Percentiles rank a stretch among this genome's conserved stretches.
These are phyloP conservation scores for Solanum peruvianum DNA, from an alignment of 257 asterid genomes.

Conservation along the genomic window DNA sequence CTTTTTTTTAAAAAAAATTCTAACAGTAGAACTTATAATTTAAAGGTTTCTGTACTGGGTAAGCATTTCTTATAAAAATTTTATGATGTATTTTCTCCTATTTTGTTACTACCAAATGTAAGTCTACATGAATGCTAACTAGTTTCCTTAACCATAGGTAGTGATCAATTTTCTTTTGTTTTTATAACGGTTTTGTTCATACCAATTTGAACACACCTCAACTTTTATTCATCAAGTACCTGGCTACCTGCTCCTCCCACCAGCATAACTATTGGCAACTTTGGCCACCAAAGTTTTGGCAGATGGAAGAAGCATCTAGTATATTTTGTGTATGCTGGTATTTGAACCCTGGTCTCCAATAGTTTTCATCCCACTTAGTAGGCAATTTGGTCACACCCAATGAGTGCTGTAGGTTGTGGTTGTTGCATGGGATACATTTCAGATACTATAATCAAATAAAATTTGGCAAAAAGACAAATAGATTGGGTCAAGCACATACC, in stretches of 20 bases:
- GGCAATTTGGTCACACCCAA: not conserved
- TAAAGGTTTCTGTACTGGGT: not conserved
- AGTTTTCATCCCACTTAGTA: not conserved
- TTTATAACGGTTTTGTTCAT: not conserved
- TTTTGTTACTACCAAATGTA: not conserved
- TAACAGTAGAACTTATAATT: not conserved
- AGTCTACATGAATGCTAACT: not conserved
- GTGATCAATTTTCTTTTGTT: not conserved
- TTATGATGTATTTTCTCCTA: not conserved
- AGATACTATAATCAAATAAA: not conserved
- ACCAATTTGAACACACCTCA: not conserved
- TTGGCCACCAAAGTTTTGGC: not conserved
- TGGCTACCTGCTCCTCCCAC: not conserved
- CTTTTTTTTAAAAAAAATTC: not conserved
- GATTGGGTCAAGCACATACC: not conserved
- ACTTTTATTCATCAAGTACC: not conserved
- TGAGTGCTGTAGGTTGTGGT: not conserved
- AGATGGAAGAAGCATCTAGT: not conserved
- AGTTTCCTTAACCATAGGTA: not conserved
- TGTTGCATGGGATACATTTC: not conserved
- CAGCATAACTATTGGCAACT: not conserved
- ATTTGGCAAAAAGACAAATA: not conserved
- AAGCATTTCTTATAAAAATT: not conserved
- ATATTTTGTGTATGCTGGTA: not conserved
- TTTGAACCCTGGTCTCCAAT: not conserved